Evolutionary conservation across 164 flowering plant species (phyloP), one percentile per base, ranked within the genome.

Genomic region (Vitis amurensis): DNA sequence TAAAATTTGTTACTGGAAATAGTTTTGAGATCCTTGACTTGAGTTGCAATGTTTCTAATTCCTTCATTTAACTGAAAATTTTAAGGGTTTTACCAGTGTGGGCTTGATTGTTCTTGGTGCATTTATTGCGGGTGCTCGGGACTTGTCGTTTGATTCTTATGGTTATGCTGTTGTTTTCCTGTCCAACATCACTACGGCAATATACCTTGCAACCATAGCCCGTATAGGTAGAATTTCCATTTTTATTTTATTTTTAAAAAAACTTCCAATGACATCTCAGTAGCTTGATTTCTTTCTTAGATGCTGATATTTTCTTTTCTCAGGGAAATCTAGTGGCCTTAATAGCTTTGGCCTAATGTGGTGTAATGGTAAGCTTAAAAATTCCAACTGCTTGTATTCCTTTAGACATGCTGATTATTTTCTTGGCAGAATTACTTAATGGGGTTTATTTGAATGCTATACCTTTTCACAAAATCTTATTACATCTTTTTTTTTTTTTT

Each of bases 291-390:
- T 30, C 31, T 19, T 58, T 61, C 27, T 2, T 16, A 29, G 16
- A 30, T 67, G n/a, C 68, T 68, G 13, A 5, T 44, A 23, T 52
- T 59, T 58, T n/a, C 16, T 63, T 62, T 56, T 59, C 44, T 31
- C 88, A 92, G 97, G 93, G 68, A 92, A 90, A 79, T 79, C 92
- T 23, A 85, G 95, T 76, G 97, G 97, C 47, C 89, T 92, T 51
- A 92, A 90, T 74, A 92, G 95, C 80, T 92, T 92, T 75, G 97
- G 97, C 59, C 87, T 92, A 55, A 92, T 92, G 97, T 92, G 97
- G 97, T 92, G 93, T 83, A 92, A 92, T 78, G 97, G 97, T 92
- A 82, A 75, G 77, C 56, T 74, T 31, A 49, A 47, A 48, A 53
- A 29, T 62, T 44, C 30, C 50, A 64, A 47, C 9, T 37, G 44